Evolutionary conservation across 768 basidiomycete genomes (phyloP).

Genomic region (Lactarius psammicola): DNA sequence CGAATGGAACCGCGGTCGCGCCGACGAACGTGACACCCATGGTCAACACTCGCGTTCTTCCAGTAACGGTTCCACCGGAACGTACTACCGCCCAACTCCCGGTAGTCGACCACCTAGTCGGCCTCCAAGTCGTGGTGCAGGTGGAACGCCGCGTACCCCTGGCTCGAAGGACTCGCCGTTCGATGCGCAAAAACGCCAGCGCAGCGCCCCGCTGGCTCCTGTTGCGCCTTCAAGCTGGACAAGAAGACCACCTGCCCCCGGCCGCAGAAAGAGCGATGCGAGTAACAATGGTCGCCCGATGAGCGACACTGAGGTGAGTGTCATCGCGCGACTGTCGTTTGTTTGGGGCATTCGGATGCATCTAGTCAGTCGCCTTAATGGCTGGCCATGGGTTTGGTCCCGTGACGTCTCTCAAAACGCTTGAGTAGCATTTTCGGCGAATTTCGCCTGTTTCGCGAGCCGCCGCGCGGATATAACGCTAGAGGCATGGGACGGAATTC

Average conservation of each 20-base stretch:
- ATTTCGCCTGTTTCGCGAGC: not conserved
- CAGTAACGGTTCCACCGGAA: conserved; percentile 53
- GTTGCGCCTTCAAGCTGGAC: conserved; percentile 75
- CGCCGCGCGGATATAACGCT: not conserved
- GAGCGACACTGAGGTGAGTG: conserved; percentile 74
- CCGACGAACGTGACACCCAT: conserved; percentile 35
- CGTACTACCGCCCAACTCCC: conserved; percentile 32
- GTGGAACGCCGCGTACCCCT: conserved; percentile 55
- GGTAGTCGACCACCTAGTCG: conserved; percentile 44
- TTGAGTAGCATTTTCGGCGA: not conserved
- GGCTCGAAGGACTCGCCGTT: conserved; percentile 54
- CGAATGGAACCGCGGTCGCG: conserved; percentile 44
- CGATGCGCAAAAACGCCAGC: conserved; percentile 66
- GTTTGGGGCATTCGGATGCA: not conserved
- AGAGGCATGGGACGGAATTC: not conserved
- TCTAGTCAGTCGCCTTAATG: not conserved
- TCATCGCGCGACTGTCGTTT: not conserved
- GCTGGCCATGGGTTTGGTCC: not conserved
- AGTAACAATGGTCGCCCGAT: conserved; percentile 47
- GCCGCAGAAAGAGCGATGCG: conserved; percentile 70
- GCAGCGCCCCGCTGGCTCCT: conserved; percentile 59
- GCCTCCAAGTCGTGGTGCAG: conserved; percentile 50
- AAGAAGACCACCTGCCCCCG: conserved; percentile 64
- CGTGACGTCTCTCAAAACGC: not conserved
- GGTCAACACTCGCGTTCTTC: conserved; percentile 49